A percentile compares a stretch with the other conserved stretches of the same genome.
phyloP scores from a whole-genome alignment of 441 rosid species.

The Aleurites moluccanus region DNA sequence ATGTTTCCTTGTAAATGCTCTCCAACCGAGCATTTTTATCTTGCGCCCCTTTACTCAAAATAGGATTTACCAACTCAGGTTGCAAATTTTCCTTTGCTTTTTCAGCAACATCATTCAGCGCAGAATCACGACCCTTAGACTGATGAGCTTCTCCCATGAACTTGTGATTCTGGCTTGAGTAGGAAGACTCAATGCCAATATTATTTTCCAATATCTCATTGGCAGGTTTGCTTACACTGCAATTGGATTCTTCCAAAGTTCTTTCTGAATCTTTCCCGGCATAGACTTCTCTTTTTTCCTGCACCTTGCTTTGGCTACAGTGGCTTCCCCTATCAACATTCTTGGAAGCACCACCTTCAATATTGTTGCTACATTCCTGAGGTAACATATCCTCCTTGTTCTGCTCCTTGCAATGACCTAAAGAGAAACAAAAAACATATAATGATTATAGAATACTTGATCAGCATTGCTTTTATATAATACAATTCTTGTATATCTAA shows the following conservation, averaged over 20 bases:
- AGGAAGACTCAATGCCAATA: slow-evolving; percentile 6
- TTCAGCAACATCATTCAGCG: slow-evolving; percentile 27
- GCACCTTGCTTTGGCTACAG: slow-evolving; percentile 13
- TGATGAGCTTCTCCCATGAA: slow-evolving; percentile 19
- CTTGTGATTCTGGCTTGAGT: slow-evolving; percentile 14
- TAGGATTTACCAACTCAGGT: slow-evolving; percentile 26
- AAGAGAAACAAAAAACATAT: not conserved
- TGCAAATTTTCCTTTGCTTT: slow-evolving; percentile 26
- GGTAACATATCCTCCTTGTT: slow-evolving; percentile 13
- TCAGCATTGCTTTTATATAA: not conserved
- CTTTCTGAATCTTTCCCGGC: slow-evolving; percentile 15
- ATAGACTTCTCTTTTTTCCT: slow-evolving; percentile 21
- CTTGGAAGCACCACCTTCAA: slow-evolving; percentile 17
- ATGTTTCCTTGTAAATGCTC: slow-evolving; percentile 22
- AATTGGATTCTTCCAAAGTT: slow-evolving; percentile 16
- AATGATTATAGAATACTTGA: not conserved
- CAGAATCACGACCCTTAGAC: slow-evolving; percentile 26
- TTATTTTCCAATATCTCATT: slow-evolving; percentile 12
- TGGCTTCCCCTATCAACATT: slow-evolving; percentile 14
- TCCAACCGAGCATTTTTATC: slow-evolving; percentile 32
- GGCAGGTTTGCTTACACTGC: slow-evolving; percentile 12
- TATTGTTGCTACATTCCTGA: slow-evolving; percentile 10
- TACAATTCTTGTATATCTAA: not conserved
- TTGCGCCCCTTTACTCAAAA: slow-evolving; percentile 1
- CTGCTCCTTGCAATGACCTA: slow-evolving; percentile 27